phyloP scores from a whole-genome alignment of 345 rosid species.

The Viola odorata region DNA sequence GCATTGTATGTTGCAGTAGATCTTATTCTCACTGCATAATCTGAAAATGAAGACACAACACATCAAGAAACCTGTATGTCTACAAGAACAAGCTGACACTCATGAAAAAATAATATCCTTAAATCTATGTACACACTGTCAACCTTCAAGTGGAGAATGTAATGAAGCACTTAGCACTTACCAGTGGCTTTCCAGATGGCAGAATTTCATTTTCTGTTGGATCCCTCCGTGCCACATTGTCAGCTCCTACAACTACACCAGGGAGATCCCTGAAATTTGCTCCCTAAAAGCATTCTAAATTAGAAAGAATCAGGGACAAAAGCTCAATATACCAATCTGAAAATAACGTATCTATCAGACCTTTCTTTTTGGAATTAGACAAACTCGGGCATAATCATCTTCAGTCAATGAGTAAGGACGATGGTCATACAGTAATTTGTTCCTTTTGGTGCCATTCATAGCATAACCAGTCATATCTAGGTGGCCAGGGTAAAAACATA shows the following conservation, averaged over 20 bases:
- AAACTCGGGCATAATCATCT: constrained; percentile 64
- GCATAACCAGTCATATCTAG: constrained; percentile 62
- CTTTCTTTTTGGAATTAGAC: constrained; percentile 86
- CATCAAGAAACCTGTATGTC: too few relatives aligned
- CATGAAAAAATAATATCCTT: too few relatives aligned
- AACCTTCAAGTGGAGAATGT: not conserved
- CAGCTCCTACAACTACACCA: constrained; percentile 58
- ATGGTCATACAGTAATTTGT: constrained; percentile 58
- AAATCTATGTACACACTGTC: too few relatives aligned
- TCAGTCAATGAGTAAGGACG: constrained; percentile 44
- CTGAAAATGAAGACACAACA: too few relatives aligned
- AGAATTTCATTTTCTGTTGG: constrained; percentile 42
- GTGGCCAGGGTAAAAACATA: constrained; percentile 3
- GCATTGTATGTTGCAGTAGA: too few relatives aligned
- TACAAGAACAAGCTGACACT: too few relatives aligned
- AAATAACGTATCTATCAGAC: constrained; percentile 24
- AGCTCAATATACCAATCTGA: not conserved
- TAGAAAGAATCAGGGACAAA: constrained; percentile 10
- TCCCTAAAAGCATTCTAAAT: constrained; percentile 46
- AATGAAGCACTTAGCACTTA: constrained; percentile 24
- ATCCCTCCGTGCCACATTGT: constrained; percentile 64
- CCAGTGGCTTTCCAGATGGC: constrained; percentile 86
- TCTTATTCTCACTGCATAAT: too few relatives aligned
- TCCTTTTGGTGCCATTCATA: constrained; percentile 20
- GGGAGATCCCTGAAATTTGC: constrained; percentile 94